phyloP scores from a whole-genome alignment of 176 grass and related monocot species.

The Leersia perrieri region DNA sequence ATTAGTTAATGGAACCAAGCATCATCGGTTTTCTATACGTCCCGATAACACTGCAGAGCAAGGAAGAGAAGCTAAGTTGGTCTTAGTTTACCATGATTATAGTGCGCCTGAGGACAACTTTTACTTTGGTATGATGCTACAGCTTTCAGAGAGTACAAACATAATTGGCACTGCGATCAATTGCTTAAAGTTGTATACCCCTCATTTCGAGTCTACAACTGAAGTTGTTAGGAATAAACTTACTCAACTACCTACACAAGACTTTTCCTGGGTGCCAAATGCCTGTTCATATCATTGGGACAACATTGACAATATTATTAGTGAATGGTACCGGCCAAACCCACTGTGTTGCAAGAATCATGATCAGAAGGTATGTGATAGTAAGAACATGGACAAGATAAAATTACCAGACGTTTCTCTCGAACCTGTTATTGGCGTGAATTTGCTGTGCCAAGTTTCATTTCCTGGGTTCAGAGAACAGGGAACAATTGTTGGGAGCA shows the following conservation, averaged over 20 bases:
- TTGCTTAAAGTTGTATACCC: background rate
- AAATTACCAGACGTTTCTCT: background rate
- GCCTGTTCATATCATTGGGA: background rate
- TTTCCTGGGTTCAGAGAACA: too few species aligned
- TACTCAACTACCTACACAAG: background rate
- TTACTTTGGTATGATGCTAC: background rate
- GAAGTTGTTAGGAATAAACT: background rate
- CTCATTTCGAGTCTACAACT: background rate
- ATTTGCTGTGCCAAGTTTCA: too few species aligned
- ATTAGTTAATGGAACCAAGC: background rate
- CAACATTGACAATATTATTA: background rate
- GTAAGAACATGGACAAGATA: background rate
- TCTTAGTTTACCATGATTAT: background rate
- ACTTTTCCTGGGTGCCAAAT: background rate
- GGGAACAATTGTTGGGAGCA: background rate
- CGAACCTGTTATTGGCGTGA: background rate
- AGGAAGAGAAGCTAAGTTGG: background rate
- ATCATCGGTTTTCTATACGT: background rate
- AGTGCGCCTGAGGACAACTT: background rate
- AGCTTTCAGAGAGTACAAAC: background rate
- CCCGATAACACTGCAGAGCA: background rate
- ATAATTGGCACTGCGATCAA: background rate
- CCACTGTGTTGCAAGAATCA: slow-evolving; percentile 18
- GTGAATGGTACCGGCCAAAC: slow-evolving; percentile 13
- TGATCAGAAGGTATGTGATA: background rate